Evolutionary conservation across 129 eudicot species (phyloP), one percentile per base, ranked within the genome.

Genomic region (Tanacetum coccineum): DNA sequence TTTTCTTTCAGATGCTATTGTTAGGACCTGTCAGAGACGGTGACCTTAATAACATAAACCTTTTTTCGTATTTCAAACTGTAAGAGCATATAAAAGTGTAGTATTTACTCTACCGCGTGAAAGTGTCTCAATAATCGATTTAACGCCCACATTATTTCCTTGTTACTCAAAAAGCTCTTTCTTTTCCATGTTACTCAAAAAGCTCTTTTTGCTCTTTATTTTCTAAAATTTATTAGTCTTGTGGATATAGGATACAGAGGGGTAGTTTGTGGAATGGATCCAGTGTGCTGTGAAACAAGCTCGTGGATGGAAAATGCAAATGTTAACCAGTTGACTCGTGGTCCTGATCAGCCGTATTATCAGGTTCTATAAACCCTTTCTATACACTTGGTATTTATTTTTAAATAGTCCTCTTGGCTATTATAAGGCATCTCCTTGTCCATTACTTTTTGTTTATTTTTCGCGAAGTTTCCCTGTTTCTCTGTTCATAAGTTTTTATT

Each of bases 231-330:
- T n/a, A n/a, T 22, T 53, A 57, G 49, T 78, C 56, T 61, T 68
- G 59, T 56, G 50, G 60, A 71, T 21, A 48, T 73, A 92, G 98
- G 95, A 71, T 92, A 92, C 59, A 79, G 84, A 67, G 98, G 83
- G n/a, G 98, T 92, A 56, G 77, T 92, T 62, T 92, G 96, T 82
- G 98, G 98, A 36, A 92, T 92, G 98, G 96, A 92, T 84, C 98
- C 98, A 21, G 85, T 92, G 20, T 92, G 98, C 70, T 86, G 91
- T 77, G 98, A 92, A 79, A 85, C 98, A 70, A 86, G 79, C 59
- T 70, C 87, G 0, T 92, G 98, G 98, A 92, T 83, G 89, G 96
- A 88, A 71, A 81, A 55, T 84, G 98, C 98, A 47, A 66, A 84
- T 69, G 84, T 92, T 67, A 75, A 83, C 56, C 82, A 82, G 79